A percentile compares a stretch with the other conserved stretches of the same genome.
Conservation (phyloP, 495 filamentous ascomycete genomes). For the Neohortaea acidophila region DNA sequence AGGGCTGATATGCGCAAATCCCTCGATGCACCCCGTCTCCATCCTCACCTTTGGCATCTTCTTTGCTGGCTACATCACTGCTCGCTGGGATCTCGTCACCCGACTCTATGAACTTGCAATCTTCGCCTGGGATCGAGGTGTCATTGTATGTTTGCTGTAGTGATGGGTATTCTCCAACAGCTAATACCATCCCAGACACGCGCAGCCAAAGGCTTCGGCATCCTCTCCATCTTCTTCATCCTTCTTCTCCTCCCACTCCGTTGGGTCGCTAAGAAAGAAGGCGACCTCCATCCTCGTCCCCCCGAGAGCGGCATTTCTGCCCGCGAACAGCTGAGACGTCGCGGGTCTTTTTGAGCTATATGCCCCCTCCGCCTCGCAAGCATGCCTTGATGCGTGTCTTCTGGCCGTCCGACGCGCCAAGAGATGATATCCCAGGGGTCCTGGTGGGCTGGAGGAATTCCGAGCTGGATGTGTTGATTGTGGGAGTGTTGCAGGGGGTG, state of each 20-base stretch:
- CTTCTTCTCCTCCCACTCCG: slow-evolving; percentile 59
- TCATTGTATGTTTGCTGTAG: slow-evolving; percentile 53
- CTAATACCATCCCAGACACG: slow-evolving; percentile 39
- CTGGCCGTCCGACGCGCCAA: slow-evolving; percentile 81
- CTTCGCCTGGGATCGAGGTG: slow-evolving; percentile 97
- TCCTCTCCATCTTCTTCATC: slow-evolving; percentile 64
- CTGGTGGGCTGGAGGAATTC: slow-evolving; percentile 95
- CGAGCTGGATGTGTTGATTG: slow-evolving; percentile 72
- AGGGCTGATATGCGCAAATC: slow-evolving; percentile 12
- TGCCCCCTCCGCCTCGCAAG: slow-evolving; percentile 6
- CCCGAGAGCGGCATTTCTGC: slow-evolving; percentile 75
- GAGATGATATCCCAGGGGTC: slow-evolving; percentile 51
- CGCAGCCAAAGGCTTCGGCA: slow-evolving; percentile 56
- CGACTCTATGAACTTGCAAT: slow-evolving; percentile 88
- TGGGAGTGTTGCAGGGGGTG: slow-evolving; percentile 77
- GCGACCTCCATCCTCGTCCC: slow-evolving; percentile 62
- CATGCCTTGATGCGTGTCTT: slow-evolving; percentile 95
- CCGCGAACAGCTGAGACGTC: slow-evolving; percentile 80
- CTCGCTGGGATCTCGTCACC: slow-evolving; percentile 93
- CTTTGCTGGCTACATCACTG: slow-evolving; percentile 97
- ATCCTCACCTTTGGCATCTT: slow-evolving; percentile 90
- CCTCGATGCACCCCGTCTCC: slow-evolving; percentile 93
- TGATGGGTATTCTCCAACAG: not conserved
- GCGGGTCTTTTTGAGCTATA: slow-evolving; percentile 73
- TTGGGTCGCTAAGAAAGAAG: slow-evolving; percentile 53